phyloP scores from a whole-genome alignment of 371 early-diverging fungal genomes.

The Zopfochytrium polystomum region DNA sequence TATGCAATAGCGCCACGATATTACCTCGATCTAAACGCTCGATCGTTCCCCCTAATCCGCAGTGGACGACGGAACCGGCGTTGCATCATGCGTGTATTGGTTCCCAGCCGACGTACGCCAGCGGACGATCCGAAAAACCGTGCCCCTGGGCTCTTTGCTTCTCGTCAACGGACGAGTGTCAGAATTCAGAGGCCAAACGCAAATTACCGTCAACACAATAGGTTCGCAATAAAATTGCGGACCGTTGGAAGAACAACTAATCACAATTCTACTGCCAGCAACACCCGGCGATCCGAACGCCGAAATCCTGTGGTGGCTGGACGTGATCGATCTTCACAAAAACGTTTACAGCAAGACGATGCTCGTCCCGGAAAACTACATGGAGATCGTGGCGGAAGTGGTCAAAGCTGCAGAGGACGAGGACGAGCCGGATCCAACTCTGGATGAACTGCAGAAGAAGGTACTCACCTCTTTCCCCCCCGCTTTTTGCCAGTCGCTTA shows the following conservation, averaged over 20 bases:
- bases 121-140: no score
- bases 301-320: slow-evolving; percentile 4
- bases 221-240: not conserved
- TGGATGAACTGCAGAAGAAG: not conserved
- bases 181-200: not conserved
- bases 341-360: not conserved
- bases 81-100: no score
- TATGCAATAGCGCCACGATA: no score
- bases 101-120: no score
- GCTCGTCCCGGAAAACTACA: not conserved
- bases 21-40: no score
- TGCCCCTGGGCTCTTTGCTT: no score
- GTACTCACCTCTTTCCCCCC: no score
- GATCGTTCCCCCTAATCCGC: no score
- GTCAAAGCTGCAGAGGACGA: not conserved
- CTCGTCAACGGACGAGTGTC: no score
- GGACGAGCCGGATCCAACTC: not conserved
- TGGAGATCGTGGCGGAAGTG: not conserved
- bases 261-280: slow-evolving; percentile 5
- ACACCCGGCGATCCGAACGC: slow-evolving; percentile 4
- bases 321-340: not conserved
- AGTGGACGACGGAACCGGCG: no score
- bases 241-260: not conserved
- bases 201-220: slow-evolving; percentile 1
- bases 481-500: no score